phyloP scores from a whole-genome alignment of 1,284 basidiomycete species.

The Stygiomarasmius scandens region DNA sequence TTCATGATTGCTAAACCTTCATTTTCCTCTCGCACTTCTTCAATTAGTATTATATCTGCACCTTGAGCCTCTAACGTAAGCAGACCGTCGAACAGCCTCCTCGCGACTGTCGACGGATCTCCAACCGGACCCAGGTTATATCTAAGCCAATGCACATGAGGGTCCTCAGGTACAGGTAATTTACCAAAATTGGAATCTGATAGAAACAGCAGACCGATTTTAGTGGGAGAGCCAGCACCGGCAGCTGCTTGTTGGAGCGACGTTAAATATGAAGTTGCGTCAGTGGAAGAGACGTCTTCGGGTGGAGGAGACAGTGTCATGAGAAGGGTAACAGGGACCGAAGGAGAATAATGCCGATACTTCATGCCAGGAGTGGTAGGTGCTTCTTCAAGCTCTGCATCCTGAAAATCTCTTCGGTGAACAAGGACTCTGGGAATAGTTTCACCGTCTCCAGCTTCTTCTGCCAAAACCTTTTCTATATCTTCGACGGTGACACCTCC shows the following conservation, averaged over 20 bases:
- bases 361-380: constrained; percentile 99
- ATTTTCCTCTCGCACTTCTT: constrained; percentile 80
- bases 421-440: constrained; percentile 65
- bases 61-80: constrained; percentile 76
- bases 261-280: constrained; percentile 41
- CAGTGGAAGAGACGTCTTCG: constrained; percentile 26
- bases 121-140: constrained; percentile 64
- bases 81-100: constrained; percentile 87
- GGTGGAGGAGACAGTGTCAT: constrained; percentile 52
- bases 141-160: constrained; percentile 52
- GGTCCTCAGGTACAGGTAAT: constrained; percentile 33
- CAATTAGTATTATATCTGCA: constrained; percentile 87
- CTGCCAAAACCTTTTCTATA: constrained; percentile 62
- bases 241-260: constrained; percentile 35
- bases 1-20: constrained; percentile 98
- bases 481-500: constrained; percentile 94
- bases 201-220: constrained; percentile 72
- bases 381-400: constrained; percentile 64
- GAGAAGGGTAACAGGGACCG: constrained; percentile 80
- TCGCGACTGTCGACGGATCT: constrained; percentile 74
- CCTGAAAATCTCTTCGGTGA: constrained; percentile 73
- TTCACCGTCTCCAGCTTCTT: constrained; percentile 37
- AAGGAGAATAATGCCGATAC: constrained; percentile 95
- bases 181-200: constrained; percentile 62
- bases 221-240: constrained; percentile 30